Evolutionary conservation across 768 basidiomycete species (phyloP), one percentile per base, ranked within the genome.

Genomic region (Sporobolomyces pararoseus): DNA sequence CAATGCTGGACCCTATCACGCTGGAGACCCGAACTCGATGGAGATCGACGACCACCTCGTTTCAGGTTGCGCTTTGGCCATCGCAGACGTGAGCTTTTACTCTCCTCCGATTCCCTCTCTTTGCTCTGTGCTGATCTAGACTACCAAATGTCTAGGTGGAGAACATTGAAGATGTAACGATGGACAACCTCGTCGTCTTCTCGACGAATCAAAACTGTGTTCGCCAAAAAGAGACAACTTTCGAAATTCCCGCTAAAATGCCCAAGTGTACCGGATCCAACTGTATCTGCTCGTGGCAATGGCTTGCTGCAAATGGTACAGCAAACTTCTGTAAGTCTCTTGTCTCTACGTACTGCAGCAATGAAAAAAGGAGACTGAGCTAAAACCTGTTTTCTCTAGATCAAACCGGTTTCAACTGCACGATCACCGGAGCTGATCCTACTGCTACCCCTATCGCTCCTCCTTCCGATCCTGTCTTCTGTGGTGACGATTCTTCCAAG

Each of bases 101-200:
- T 17, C 39, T 29, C 21, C n/a, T n/a, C n/a, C n/a, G n/a, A n/a
- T n/a, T 32, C 49, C 61, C 65, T 7, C 19, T 34, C 17, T 12
- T 29, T 13, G n/a, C 17, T 4, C 3, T 42, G 39, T 42, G 39
- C 9, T 9, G 54, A 2, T 47, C 63, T 72, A 58, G 64, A 46
- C 0, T 42, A 42, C 39, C 17, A 17, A 29, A 17, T 19, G 3
- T 69, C 67, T n/a, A 72, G 51, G 66, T 73, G 31, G 72, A 73
- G 51, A 32, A 66, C 65, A 70, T 73, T 46, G 32, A 59, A 29
- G 55, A 74, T 21, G 72, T 75, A 10, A 66, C 71, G 29, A 74
- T 74, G 46, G 78, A 78, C 72, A 75, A 77, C 68, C 74, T 78
- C 47, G 72, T 68, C 37, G 59, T 78, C 42, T 75, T 77, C 58